phyloP scores from a whole-genome alignment of 768 basidiomycete species.

The Kockovaella imperatae region DNA sequence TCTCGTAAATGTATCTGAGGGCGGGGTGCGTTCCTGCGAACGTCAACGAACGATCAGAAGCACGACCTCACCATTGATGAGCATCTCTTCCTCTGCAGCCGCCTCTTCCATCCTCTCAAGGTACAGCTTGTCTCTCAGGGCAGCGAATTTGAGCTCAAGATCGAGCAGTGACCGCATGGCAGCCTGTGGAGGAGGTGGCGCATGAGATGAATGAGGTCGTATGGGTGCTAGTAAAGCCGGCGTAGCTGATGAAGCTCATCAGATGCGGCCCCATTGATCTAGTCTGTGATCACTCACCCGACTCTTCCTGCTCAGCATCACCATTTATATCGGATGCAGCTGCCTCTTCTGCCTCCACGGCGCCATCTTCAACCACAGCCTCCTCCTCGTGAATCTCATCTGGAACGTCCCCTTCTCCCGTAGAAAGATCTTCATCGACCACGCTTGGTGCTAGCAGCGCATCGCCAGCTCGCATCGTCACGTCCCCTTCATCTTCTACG shows the following conservation, averaged over 20 bases:
- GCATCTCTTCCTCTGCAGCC: slow-evolving; percentile 75
- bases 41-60: neutral
- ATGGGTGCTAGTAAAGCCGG: neutral
- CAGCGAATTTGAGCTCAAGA: slow-evolving; percentile 88
- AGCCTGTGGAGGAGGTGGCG: slow-evolving; percentile 48
- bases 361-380: neutral
- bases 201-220: slow-evolving; percentile 19
- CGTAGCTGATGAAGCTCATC: neutral
- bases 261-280: neutral
- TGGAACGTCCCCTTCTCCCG: neutral
- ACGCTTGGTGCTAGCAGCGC: neutral
- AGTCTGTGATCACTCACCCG: too few species aligned
- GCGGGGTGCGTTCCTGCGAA: slow-evolving; percentile 73
- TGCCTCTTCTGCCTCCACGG: slow-evolving; percentile 3
- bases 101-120: slow-evolving; percentile 89
- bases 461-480: slow-evolving; percentile 3
- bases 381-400: slow-evolving; percentile 5
- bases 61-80: slow-evolving; percentile 59
- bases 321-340: neutral
- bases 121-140: slow-evolving; percentile 76
- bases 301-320: slow-evolving; percentile 1
- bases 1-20: slow-evolving; percentile 67
- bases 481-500: slow-evolving; percentile 5
- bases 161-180: slow-evolving; percentile 77
- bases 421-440: neutral